Percentiles rank a stretch among this genome's conserved stretches.
phyloP scores from a whole-genome alignment of 352 stramenopile species.

The Hyaloperonospora brassicae region DNA sequence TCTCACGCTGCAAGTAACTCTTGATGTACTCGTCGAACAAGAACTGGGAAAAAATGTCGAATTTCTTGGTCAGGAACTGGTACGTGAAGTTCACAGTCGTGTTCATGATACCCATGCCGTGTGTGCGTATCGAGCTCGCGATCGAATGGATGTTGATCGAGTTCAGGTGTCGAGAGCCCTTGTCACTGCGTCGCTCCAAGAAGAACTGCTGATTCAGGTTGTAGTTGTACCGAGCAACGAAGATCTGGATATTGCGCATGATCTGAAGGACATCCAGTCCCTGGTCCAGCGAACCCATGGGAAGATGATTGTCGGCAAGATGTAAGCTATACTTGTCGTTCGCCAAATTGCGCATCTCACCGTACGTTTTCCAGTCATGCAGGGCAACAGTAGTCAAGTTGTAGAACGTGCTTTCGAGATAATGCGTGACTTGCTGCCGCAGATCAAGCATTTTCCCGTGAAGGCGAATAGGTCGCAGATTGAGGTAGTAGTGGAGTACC shows the following conservation, averaged over 20 bases:
- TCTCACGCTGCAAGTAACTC: conserved; percentile 88
- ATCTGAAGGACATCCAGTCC: conserved; percentile 92
- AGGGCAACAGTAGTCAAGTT: conserved; percentile 90
- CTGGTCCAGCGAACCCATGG: conserved; percentile 89
- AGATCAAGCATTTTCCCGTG: conserved; percentile 84
- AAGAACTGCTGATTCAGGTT: conserved; percentile 95
- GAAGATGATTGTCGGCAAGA: conserved; percentile 87
- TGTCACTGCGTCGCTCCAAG: conserved; percentile 86
- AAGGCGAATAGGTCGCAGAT: conserved; percentile 83
- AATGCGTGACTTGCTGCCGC: conserved; percentile 81
- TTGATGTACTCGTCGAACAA: conserved; percentile 93
- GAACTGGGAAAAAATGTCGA: conserved; percentile 88
- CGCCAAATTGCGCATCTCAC: conserved; percentile 90
- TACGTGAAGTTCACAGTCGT: conserved; percentile 95
- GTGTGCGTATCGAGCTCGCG: conserved; percentile 86
- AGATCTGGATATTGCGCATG: conserved; percentile 93
- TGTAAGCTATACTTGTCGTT: conserved; percentile 90
- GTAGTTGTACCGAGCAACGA: conserved; percentile 89
- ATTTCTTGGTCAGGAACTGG: conserved; percentile 89
- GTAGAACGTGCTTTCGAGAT: conserved; percentile 93
- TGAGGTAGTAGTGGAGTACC: conserved; percentile 78
- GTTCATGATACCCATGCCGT: conserved; percentile 94
- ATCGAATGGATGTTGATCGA: conserved; percentile 92
- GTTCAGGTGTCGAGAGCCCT: conserved; percentile 88
- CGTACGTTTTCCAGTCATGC: conserved; percentile 94